Percentiles rank a stretch among this genome's conserved stretches.
phyloP scores from a whole-genome alignment of 768 basidiomycete species.

The Russula brevipes region DNA sequence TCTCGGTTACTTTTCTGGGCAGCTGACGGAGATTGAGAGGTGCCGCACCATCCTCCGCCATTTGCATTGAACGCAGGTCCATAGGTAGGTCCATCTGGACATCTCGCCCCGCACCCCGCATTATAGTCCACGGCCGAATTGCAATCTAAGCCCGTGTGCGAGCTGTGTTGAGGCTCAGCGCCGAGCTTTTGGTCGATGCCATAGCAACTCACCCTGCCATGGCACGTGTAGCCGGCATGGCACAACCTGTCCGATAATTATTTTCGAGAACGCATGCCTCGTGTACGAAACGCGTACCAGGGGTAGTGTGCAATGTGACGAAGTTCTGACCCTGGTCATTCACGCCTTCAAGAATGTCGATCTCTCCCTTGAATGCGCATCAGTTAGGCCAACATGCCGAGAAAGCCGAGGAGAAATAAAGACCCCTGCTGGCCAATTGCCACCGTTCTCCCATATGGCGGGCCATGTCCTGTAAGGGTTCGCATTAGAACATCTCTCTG shows the following conservation, averaged over 20 bases:
- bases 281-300: conserved; percentile 25
- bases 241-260: conserved; percentile 39
- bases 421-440: conserved; percentile 47
- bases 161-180: conserved; percentile 15
- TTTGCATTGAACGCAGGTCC: conserved; percentile 53
- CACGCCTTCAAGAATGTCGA: conserved; percentile 54
- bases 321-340: conserved; percentile 50
- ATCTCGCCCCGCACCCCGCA: conserved; percentile 50
- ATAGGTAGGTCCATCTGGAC: conserved; percentile 40
- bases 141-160: conserved; percentile 42
- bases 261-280: not conserved
- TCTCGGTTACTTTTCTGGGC: not conserved
- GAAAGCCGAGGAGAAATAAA: not conserved
- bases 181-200: not conserved
- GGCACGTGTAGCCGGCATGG: conserved; percentile 43
- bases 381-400: conserved; percentile 10
- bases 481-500: conserved; percentile 2
- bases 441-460: conserved; percentile 51
- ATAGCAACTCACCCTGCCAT: conserved; percentile 42
- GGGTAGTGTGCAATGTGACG: conserved; percentile 52
- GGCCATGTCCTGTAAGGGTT: conserved; percentile 40
- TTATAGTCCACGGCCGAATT: conserved; percentile 45
- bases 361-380: conserved; percentile 41
- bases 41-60: conserved; percentile 55
- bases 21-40: not conserved